Conservation (phyloP, 345 rosid genomes). For the Citrus glauca region DNA sequence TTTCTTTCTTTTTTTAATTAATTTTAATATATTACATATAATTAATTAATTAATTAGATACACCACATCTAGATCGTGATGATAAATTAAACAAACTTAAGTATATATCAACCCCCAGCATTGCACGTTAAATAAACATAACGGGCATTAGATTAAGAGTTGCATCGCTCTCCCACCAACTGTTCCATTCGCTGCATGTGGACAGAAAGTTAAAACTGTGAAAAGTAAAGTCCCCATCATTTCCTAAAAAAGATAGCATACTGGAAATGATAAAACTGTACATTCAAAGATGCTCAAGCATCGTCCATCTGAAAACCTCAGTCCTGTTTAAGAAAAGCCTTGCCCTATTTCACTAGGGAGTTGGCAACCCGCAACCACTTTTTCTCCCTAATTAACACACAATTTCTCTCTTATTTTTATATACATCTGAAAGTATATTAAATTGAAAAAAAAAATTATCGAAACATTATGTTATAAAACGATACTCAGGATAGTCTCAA, state of each 20-base stretch:
- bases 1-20: not conserved
- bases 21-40: not conserved
- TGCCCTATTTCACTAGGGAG: not conserved
- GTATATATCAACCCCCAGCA: not conserved
- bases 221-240: not conserved
- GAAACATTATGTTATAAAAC: too few relatives aligned
- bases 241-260: not conserved
- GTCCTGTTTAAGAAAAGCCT: not conserved
- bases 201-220: not conserved
- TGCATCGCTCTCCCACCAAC: not conserved
- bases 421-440: too few relatives aligned
- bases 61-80: not conserved
- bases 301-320: not conserved
- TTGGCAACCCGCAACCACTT: too few relatives aligned
- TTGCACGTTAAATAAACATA: not conserved
- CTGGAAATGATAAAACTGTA: not conserved
- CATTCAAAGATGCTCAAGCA: not conserved
- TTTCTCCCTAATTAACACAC: too few relatives aligned
- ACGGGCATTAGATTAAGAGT: not conserved
- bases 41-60: not conserved
- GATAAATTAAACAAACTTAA: not conserved
- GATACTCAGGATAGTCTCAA: too few relatives aligned
- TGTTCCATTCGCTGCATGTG: not conserved
- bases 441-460: too few relatives aligned
- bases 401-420: too few relatives aligned